Conservation (phyloP, 2,329 filamentous ascomycete genomes). For the Aureobasidium musti region DNA sequence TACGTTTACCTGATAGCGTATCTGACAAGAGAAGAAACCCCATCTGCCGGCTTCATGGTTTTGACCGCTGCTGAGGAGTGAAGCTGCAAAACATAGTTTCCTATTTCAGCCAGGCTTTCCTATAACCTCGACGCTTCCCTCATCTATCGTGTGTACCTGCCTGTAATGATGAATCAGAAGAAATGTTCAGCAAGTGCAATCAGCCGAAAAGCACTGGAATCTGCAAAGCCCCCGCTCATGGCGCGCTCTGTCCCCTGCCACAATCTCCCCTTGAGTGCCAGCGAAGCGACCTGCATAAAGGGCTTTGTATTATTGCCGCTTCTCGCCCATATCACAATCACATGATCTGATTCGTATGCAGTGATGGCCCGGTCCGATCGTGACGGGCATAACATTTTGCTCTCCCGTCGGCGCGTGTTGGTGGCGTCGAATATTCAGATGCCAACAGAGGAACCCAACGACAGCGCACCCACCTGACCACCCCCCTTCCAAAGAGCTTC, state of each 20-base stretch:
- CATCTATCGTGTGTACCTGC: background rate
- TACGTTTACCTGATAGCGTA: background rate
- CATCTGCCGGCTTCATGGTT: background rate
- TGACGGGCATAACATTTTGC: background rate
- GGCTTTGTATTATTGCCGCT: slow-evolving; percentile 11
- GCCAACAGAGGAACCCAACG: slow-evolving; percentile 16
- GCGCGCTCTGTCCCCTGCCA: slow-evolving; percentile 16
- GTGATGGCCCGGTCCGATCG: slow-evolving; percentile 22
- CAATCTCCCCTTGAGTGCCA: slow-evolving; percentile 15
- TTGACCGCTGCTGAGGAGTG: background rate
- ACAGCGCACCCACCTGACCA: slow-evolving; percentile 29
- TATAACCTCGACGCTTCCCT: background rate
- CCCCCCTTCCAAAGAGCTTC: background rate
- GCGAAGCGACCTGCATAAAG: slow-evolving; percentile 27
- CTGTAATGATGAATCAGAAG: background rate
- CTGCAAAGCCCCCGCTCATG: slow-evolving; percentile 14
- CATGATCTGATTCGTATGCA: slow-evolving; percentile 25
- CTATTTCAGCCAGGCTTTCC: background rate
- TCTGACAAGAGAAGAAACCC: background rate
- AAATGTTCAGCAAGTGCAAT: slow-evolving; percentile 7
- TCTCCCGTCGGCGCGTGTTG: slow-evolving; percentile 8
- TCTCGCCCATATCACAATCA: slow-evolving; percentile 17
- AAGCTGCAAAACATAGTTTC: background rate
- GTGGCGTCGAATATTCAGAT: slow-evolving; percentile 22
- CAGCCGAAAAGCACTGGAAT: background rate